Conservation (phyloP, 257 asterid species). For the Capsicum baccatum region DNA sequence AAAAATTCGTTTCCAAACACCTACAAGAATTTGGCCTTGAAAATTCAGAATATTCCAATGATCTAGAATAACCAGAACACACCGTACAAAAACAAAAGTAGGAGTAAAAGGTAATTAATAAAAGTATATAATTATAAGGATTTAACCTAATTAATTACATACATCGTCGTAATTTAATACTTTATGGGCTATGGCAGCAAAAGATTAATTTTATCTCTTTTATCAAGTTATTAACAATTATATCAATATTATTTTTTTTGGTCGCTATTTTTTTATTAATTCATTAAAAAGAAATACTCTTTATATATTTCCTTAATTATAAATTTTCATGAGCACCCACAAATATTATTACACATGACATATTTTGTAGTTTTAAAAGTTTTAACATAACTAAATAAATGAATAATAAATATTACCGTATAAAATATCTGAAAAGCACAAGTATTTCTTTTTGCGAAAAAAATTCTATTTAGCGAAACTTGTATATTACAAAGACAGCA, state of each 20-base stretch:
- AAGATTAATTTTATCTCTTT: neutral
- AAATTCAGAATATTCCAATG: neutral
- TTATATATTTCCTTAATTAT: neutral
- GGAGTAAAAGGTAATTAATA: neutral
- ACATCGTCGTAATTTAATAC: neutral
- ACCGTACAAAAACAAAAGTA: neutral
- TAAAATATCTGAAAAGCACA: neutral
- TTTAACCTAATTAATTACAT: neutral
- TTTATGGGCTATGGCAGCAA: no score
- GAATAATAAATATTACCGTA: neutral
- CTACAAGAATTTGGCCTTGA: neutral
- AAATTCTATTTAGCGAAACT: no score
- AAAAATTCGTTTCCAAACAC: neutral
- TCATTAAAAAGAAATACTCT: neutral
- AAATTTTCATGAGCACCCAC: neutral
- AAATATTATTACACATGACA: neutral
- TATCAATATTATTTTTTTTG: neutral
- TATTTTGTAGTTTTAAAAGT: neutral
- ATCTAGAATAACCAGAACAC: neutral
- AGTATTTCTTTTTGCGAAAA: no score
- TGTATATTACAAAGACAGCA: no score
- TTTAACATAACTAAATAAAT: neutral
- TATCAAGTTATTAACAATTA: neutral
- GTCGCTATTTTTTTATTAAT: neutral
- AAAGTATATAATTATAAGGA: neutral